These are phyloP conservation scores for Emericellopsis cladophorae DNA, from an alignment of 2,329 filamentous ascomycete species.

Conservation along the genomic window DNA sequence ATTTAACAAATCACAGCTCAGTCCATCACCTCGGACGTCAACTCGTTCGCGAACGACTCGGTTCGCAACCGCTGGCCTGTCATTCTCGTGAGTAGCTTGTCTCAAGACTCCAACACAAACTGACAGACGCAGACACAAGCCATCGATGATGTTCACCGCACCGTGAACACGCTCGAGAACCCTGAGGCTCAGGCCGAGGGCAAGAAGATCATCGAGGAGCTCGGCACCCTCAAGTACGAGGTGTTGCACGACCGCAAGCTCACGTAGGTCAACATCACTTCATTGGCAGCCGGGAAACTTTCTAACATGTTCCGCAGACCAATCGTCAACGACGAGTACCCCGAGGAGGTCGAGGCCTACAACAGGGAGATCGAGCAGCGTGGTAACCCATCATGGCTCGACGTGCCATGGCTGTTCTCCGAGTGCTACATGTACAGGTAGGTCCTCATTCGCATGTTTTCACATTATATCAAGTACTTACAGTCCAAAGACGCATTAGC, in stretches of 20 bases:
- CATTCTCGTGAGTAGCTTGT: constrained; percentile 55
- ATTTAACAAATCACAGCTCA: constrained; percentile 18
- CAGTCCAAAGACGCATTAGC: constrained; percentile 52
- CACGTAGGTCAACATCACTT: constrained; percentile 38
- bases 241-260: constrained; percentile 77
- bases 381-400: constrained; percentile 67
- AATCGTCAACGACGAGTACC: constrained; percentile 61
- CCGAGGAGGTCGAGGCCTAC: constrained; percentile 72
- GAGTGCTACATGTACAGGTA: constrained; percentile 92
- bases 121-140: constrained; percentile 56
- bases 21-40: constrained; percentile 68
- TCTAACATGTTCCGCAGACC: constrained; percentile 34
- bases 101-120: background rate
- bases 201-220: constrained; percentile 68
- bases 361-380: constrained; percentile 73
- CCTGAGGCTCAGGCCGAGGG: constrained; percentile 62
- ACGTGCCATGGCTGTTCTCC: constrained; percentile 75
- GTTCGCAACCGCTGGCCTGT: constrained; percentile 85
- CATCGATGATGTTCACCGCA: constrained; percentile 87
- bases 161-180: constrained; percentile 46
- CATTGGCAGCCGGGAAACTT: background rate
- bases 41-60: constrained; percentile 77
- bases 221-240: constrained; percentile 85
- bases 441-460: constrained; percentile 1
- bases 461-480: constrained; percentile 4